Evolutionary conservation across 371 early-diverging fungal genomes (phyloP), one percentile per base, ranked within the genome.

Genomic region (Neoconidiobolus thromboides): DNA sequence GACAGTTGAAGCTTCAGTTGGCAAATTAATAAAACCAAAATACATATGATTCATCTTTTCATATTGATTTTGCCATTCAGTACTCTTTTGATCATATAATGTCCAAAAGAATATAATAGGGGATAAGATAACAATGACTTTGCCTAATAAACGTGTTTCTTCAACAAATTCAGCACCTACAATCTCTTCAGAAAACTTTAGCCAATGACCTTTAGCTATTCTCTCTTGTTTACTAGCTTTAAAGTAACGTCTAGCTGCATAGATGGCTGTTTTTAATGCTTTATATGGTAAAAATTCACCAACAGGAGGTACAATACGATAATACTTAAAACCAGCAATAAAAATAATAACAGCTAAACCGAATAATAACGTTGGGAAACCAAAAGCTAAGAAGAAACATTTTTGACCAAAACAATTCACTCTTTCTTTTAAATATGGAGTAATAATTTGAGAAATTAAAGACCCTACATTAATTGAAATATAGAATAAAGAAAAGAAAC

Each of bases 51-150:
- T 57, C 64, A 61, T 63, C 73, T 75, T 73, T 60, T 67, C 38
- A 26, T 55, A 55, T 43, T 55, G 56, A 12, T 55, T 41, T 26
- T 55, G 56, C 56, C 56, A 55, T 26, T 71, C 67, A 52, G 69
- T 67, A 43, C 65, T 65, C 64, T 72, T 69, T 63, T 80, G 80
- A 65, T 76, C 74, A 67, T 73, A 80, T 15, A 68, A 71, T 71
- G 75, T 75, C 77, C 75, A 77, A 73, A 75, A 77, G 68, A 77
- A 65, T 1, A 69, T 63, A 47, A 72, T 65, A 10, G 76, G 81
- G 36, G 71, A 39, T 39, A 77, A 59, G 15, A 70, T 67, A 3
- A 58, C 39, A 46, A 69, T 59, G 38, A 77, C 56, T 42, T 55
- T 55, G 39, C 53, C 61, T 7, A 61, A 38, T 4, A 53, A 38